Evolutionary conservation across 2,329 filamentous ascomycete species (phyloP).

Genomic region (Diaporthe vexans): DNA sequence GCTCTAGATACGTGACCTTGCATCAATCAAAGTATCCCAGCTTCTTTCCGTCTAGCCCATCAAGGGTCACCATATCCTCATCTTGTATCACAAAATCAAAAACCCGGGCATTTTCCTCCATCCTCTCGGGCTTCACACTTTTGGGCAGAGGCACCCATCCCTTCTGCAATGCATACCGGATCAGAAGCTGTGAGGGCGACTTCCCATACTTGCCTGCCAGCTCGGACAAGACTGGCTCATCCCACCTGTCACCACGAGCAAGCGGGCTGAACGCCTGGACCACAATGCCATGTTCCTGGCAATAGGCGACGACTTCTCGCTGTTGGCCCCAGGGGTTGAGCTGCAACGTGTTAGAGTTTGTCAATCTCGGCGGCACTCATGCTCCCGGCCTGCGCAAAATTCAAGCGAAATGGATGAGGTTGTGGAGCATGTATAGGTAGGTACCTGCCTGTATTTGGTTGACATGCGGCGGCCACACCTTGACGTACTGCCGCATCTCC

Average conservation of each 20-base stretch:
- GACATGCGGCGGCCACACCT: constrained; percentile 34
- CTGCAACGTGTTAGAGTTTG: constrained; percentile 35
- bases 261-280: constrained; percentile 68
- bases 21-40: neutral
- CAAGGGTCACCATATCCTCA: constrained; percentile 66
- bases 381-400: too few relatives aligned
- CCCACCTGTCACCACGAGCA: constrained; percentile 72
- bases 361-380: too few relatives aligned
- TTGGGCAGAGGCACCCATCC: constrained; percentile 78
- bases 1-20: neutral
- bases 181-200: constrained; percentile 74
- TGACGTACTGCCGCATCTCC: constrained; percentile 29
- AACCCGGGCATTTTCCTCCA: constrained; percentile 71
- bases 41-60: constrained; percentile 19
- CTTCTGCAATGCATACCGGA: constrained; percentile 80
- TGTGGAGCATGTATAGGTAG: too few relatives aligned
- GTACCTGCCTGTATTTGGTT: constrained; percentile 34
- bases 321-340: constrained; percentile 78
- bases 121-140: constrained; percentile 71
- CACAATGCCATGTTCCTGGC: constrained; percentile 62
- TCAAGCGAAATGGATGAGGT: too few relatives aligned
- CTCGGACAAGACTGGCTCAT: constrained; percentile 68
- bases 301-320: constrained; percentile 69
- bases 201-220: constrained; percentile 73
- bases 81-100: constrained; percentile 70